Base-by-base conservation (phyloP, 129 eudicot genomes). In the Sambucus nigra region DNA sequence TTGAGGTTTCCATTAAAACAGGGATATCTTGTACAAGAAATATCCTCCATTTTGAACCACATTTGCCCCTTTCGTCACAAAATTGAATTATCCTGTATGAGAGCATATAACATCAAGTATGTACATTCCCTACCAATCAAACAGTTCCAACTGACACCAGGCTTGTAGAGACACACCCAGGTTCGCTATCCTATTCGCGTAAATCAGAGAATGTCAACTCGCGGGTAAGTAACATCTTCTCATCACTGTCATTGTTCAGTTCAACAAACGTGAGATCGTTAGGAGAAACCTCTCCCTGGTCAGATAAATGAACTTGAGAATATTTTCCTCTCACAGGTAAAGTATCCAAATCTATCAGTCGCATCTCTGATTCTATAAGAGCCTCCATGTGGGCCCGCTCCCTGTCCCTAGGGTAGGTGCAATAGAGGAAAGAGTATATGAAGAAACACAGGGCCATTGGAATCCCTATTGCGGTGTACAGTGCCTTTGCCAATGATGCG, bases 331-430 rank as follows among this genome's bases (percentile, higher is more conserved):
- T 61, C 26, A 27, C 25, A 47, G 16, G 48, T 38, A 46, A 10
- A 6, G 24, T 20, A 16, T 61, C 74, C 0, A 64, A 25, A 1
- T 71, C 94, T 41, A 82, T 10, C 22, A 59, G 55, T 64, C 74
- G 72, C 83, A 80, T 68, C 61, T 87, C 86, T 14, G 83, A 55
- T 64, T 77, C 94, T 29, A 83, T 66, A 11, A 88, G 54, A 59
- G 86, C 88, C 38, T 77, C 73, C 96, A 88, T 83, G 21, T 22
- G 65, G 35, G 91, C 96, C 27, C 84, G 80, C 25, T 88, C 84
- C 18, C 69, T 78, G 69, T 88, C 94, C 77, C 84, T 69, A 5
- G 94, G 91, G 51, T 83, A 88, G 3, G 94, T 83, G 47, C 61
- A 19, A 28, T 88, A 83, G 49, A 88, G 62, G 69, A 83, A 88